Evolutionary conservation across 2,329 filamentous ascomycete species (phyloP).

Genomic region (Aureobasidium lini): DNA sequence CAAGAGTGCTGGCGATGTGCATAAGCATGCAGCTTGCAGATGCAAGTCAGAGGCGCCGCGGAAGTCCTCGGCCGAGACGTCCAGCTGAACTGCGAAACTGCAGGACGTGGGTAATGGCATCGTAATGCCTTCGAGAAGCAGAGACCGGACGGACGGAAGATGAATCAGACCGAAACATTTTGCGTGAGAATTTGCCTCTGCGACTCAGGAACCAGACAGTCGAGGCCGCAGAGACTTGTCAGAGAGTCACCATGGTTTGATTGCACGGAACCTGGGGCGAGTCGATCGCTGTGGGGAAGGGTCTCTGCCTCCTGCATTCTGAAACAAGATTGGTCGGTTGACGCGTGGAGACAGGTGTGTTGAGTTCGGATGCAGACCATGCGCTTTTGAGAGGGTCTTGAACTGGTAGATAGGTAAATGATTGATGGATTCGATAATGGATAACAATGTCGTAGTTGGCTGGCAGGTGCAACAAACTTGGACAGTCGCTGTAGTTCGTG

Average conservation of each 20-base stretch:
- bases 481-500: conserved; percentile 6
- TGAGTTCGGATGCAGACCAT: not conserved
- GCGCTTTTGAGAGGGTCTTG: no score
- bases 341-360: not conserved
- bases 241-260: not conserved
- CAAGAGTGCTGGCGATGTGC: not conserved
- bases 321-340: conserved; percentile 9
- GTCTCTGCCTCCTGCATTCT: conserved; percentile 4
- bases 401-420: not conserved
- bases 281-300: conserved; percentile 1
- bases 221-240: conserved; percentile 4
- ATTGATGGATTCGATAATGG: not conserved
- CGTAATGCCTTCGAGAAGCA: not conserved
- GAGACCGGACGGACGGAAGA: not conserved
- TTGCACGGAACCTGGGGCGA: conserved; percentile 2
- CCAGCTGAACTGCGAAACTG: not conserved
- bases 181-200: conserved; percentile 1
- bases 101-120: no score
- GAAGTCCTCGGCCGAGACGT: not conserved
- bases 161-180: not conserved
- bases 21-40: conserved; percentile 5
- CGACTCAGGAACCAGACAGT: conserved; percentile 4
- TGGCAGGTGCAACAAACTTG: not conserved
- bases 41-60: conserved; percentile 4
- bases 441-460: not conserved